These are phyloP conservation scores for Botrytis cinerea DNA, from an alignment of 2,329 filamentous ascomycete species.

Conservation along the genomic window DNA sequence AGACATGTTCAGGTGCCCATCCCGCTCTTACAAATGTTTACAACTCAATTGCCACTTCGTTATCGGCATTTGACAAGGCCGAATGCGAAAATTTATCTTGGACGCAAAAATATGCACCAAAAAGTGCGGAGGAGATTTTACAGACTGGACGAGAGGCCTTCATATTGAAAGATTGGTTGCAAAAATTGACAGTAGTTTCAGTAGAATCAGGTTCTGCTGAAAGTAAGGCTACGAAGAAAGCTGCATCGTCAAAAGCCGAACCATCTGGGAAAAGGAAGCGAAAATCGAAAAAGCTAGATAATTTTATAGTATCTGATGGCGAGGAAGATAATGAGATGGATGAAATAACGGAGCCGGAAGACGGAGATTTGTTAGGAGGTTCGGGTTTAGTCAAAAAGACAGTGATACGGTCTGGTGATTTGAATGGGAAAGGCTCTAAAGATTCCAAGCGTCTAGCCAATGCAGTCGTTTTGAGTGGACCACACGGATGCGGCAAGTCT, in stretches of 20 bases:
- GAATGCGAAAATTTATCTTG: constrained; percentile 73
- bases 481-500: constrained; percentile 89
- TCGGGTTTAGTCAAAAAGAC: constrained; percentile 52
- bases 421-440: constrained; percentile 44
- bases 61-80: constrained; percentile 80
- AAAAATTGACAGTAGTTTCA: constrained; percentile 71
- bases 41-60: constrained; percentile 56
- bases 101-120: constrained; percentile 83
- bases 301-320: constrained; percentile 77
- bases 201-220: constrained; percentile 62
- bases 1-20: constrained; percentile 45
- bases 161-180: constrained; percentile 79
- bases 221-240: constrained; percentile 31
- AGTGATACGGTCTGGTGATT: constrained; percentile 52
- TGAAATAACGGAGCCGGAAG: constrained; percentile 65
- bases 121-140: constrained; percentile 68
- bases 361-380: constrained; percentile 43
- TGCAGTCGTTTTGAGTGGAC: constrained; percentile 84
- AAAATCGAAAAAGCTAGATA: constrained; percentile 68
- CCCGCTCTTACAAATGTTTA: constrained; percentile 63
- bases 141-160: constrained; percentile 70
- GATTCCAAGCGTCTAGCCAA: constrained; percentile 62
- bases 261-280: constrained; percentile 64
- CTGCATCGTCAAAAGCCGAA: constrained; percentile 39
- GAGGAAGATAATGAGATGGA: constrained; percentile 72